phyloP scores from a whole-genome alignment of 2,329 filamentous ascomycete genomes.

The Bisporella sp. region DNA sequence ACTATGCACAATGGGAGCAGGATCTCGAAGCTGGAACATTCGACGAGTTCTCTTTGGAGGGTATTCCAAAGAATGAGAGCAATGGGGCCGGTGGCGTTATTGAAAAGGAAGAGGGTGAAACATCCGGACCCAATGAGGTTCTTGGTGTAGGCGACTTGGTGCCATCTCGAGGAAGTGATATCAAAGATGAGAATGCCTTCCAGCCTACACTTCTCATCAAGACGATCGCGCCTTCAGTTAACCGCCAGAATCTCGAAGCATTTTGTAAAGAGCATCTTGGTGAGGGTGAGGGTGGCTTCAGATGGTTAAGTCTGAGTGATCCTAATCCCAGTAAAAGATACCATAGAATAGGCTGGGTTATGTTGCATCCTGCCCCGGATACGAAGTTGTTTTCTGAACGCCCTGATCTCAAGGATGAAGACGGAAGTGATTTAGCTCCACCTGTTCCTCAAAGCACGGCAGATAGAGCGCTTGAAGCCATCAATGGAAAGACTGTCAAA shows the following conservation, averaged over 20 bases:
- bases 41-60: slow-evolving; percentile 91
- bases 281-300: slow-evolving; percentile 85
- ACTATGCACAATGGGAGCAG: slow-evolving; percentile 82
- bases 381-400: slow-evolving; percentile 58
- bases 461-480: slow-evolving; percentile 83
- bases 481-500: slow-evolving; percentile 96
- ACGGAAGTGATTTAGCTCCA: slow-evolving; percentile 42
- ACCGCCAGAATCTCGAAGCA: slow-evolving; percentile 82
- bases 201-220: slow-evolving; percentile 96
- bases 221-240: slow-evolving; percentile 94
- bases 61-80: slow-evolving; percentile 86
- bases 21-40: slow-evolving; percentile 81
- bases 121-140: slow-evolving; percentile 84
- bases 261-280: slow-evolving; percentile 94
- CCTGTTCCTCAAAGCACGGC: slow-evolving; percentile 51
- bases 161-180: slow-evolving; percentile 73
- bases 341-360: slow-evolving; percentile 97
- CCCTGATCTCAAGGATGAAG: slow-evolving; percentile 60
- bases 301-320: slow-evolving; percentile 92
- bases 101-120: slow-evolving; percentile 94
- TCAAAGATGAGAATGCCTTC: slow-evolving; percentile 80
- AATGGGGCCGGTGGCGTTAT: slow-evolving; percentile 78
- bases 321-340: slow-evolving; percentile 96
- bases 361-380: slow-evolving; percentile 77
- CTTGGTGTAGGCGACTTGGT: slow-evolving; percentile 87